Evolutionary conservation across 2,329 filamentous ascomycete genomes (phyloP), one percentile per base, ranked within the genome.

Genomic region (Alternaria ethzedia): DNA sequence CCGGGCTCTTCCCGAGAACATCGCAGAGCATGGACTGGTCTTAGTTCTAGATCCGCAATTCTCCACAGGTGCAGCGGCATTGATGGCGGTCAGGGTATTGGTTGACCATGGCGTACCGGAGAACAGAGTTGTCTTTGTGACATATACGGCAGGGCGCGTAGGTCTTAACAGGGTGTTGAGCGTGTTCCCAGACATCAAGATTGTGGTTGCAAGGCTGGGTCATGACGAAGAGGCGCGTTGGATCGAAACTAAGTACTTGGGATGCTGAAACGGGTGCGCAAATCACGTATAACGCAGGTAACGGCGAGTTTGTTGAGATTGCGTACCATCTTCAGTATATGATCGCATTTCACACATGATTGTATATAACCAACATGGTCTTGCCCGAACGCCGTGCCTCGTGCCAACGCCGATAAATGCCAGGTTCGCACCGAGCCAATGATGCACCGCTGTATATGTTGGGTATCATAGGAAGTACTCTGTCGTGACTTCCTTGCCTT

Each of bases 61-160:
- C 91, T 93, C 93, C 25, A 94, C 91, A 65, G 96, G 96, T 46
- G 95, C 94, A 36, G 88, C 89, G 12, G 89, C 88, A 5, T 83
- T 99, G 61, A 99, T 99, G 96, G 94, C 96, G 1, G 94, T 98
- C 45, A 91, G 96, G 75, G 93, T 98, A n/a, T 83, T 99, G 57
- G 89, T 97, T 15, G 96, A 99, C 78, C 94, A 98, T 75, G 96
- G 96, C 11, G 94, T 98, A 7, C 83, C 88, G 6, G 90, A 96
- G 76, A 88, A 93, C 49, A 90, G 86, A 68, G 97, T 99, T 68
- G 92, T 97, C 32, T 90, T 98, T 78, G 94, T 97, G 43, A 97
- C 95, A 4, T 97, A 96, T 77, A 91, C 93, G 68, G 95, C 94
- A 4, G 95, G 95, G 9, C 89, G 89, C 68, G 88, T 92, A 71